A percentile compares a stretch with the other conserved stretches of the same genome.
Conservation (phyloP, 192 early-diverging fungal species). For the Thoreauomyces humboldtii region DNA sequence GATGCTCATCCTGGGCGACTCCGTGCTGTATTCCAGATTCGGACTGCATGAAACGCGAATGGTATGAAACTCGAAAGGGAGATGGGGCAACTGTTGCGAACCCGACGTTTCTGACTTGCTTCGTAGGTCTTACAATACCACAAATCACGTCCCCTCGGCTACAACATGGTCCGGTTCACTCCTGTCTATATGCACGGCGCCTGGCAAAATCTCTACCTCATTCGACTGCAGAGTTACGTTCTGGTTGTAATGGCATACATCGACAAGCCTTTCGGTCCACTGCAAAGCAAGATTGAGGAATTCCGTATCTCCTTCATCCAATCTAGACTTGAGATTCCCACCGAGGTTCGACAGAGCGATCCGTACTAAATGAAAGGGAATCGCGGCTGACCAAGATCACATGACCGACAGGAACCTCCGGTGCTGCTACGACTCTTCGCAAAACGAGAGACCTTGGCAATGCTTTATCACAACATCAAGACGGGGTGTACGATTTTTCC, state of each 20-base stretch:
- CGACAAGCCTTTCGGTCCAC: slow-evolving; percentile 41
- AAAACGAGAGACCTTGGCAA: slow-evolving; percentile 59
- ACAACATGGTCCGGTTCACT: slow-evolving; percentile 42
- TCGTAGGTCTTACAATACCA: slow-evolving; percentile 54
- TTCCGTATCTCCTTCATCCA: slow-evolving; percentile 55
- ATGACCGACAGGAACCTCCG: slow-evolving; percentile 46
- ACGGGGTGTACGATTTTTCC: slow-evolving; percentile 58
- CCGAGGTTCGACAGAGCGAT: slow-evolving; percentile 38
- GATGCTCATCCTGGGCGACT: slow-evolving; percentile 57
- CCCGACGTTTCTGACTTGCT: neutral
- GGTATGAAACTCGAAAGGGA: slow-evolving; percentile 33
- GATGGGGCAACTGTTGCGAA: neutral
- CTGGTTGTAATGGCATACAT: slow-evolving; percentile 50
- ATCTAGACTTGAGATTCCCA: slow-evolving; percentile 57
- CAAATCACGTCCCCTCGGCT: slow-evolving; percentile 47
- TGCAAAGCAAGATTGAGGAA: slow-evolving; percentile 46
- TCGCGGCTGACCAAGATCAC: neutral
- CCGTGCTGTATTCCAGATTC: slow-evolving; percentile 51
- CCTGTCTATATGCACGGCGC: slow-evolving; percentile 48
- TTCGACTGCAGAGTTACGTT: slow-evolving; percentile 51
- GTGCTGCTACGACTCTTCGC: slow-evolving; percentile 58
- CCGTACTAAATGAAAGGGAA: neutral
- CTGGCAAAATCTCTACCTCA: slow-evolving; percentile 56
- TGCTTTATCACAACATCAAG: slow-evolving; percentile 64
- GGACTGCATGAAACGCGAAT: slow-evolving; percentile 54